Evolutionary conservation across 805 yeast species (phyloP), one percentile per base, ranked within the genome.

Genomic region (Metschnikowia bowlesiae): DNA sequence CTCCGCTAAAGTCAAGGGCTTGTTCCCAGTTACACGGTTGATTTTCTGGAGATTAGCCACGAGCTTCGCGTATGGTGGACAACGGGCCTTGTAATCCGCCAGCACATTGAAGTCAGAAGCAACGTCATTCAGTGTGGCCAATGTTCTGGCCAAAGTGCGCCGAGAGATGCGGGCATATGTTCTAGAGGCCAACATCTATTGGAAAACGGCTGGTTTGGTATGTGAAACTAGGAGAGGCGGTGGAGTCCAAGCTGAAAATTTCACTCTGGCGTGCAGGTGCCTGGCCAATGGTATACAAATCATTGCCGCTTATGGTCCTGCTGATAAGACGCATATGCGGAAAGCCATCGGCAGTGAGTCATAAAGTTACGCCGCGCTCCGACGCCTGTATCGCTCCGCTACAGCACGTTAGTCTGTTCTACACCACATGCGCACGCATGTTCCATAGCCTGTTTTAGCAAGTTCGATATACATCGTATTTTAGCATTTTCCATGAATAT

Each of bases 1-100:
- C 73, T 94, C 99, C 34, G 98, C 96, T 57, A 90, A 78, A 3
- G 99, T 94, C 62, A 94, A 78, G 4, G 97, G 97, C 56, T 69
- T 63, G 60, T 87, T 76, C 58, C 76, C 78, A 46, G 91, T 78
- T 52, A 90, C 79, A 45, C 71, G 67, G 58, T 84, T 82, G 52
- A 91, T 95, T 37, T 71, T 66, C 8, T 71, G 69, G 52, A 94
- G 76, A 44, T 86, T 88, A 30, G 71, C 68, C 39, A 87, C 70
- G 53, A 92, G 76, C 67, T 86, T 84, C 46, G 83, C 82, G 65
- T 91, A 91, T 46, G 98, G 97, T 5, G 99, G 98, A 18, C 89
- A 81, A 65, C 96, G 80, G 29, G 88, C 71, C 62, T 73, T 73
- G 65, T 70, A 83, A 43, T 84, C 87, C 13, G 71, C 62, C 5